These are phyloP conservation scores for Glycine tomentella DNA, from an alignment of 306 rosid genomes.

Conservation along the genomic window DNA sequence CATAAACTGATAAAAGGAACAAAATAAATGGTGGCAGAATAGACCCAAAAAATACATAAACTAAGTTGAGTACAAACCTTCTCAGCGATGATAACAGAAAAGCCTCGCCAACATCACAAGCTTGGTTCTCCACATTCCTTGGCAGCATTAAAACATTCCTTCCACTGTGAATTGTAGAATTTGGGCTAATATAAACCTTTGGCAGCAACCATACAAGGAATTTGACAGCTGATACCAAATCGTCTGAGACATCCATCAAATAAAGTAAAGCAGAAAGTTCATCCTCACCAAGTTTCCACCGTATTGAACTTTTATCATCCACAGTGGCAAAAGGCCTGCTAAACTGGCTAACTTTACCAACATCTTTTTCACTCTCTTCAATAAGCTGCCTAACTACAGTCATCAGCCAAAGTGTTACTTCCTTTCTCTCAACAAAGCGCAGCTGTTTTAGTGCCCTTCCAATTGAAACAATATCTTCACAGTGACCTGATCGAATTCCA, in stretches of 20 bases:
- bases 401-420: constrained; percentile 74
- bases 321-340: constrained; percentile 66
- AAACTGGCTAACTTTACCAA: constrained; percentile 76
- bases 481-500: constrained; percentile 55
- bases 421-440: constrained; percentile 77
- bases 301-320: constrained; percentile 66
- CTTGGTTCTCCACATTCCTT: constrained; percentile 80
- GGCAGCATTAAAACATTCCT: constrained; percentile 63
- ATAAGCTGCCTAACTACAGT: constrained; percentile 66
- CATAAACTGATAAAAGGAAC: not conserved
- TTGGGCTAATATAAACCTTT: constrained; percentile 63
- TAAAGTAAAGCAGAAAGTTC: constrained; percentile 79
- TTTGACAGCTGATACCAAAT: constrained; percentile 80
- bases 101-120: constrained; percentile 84
- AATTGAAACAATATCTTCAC: constrained; percentile 65
- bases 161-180: constrained; percentile 73
- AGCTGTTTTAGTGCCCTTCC: constrained; percentile 74
- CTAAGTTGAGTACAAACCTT: constrained; percentile 60
- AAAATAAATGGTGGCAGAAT: not conserved
- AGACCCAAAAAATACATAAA: constrained; percentile 4
- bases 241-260: constrained; percentile 80
- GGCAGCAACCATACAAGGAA: constrained; percentile 92
- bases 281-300: constrained; percentile 94
- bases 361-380: constrained; percentile 76
- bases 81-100: constrained; percentile 80